A percentile compares a stretch with the other conserved stretches of the same genome.
Conservation (phyloP, 2,329 filamentous ascomycete species). For the Xylaria digitata region DNA sequence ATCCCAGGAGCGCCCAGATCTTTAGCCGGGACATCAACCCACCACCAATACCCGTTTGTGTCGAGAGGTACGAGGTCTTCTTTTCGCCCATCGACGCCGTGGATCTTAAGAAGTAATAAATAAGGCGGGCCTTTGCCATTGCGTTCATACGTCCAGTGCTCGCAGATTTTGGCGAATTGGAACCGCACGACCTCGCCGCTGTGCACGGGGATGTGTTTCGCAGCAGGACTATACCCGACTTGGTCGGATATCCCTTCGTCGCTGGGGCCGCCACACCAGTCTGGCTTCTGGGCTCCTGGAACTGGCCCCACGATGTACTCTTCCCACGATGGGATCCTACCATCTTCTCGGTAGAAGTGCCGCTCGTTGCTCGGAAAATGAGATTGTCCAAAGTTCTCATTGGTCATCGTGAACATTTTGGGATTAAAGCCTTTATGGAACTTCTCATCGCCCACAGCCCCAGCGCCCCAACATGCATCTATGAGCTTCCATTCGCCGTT, state of each 20-base stretch:
- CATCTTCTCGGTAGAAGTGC: constrained; percentile 81
- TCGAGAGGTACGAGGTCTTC: constrained; percentile 77
- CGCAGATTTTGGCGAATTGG: constrained; percentile 81
- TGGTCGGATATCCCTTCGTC: constrained; percentile 65
- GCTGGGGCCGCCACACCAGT: constrained; percentile 58
- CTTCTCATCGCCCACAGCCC: constrained; percentile 67
- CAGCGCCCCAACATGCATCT: constrained; percentile 94
- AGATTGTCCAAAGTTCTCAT: constrained; percentile 81
- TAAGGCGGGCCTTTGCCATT: constrained; percentile 74
- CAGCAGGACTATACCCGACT: constrained; percentile 70
- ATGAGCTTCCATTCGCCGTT: constrained; percentile 90
- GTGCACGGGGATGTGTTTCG: constrained; percentile 69
- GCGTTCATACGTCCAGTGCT: constrained; percentile 82
- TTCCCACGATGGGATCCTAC: constrained; percentile 77
- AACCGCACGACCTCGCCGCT: constrained; percentile 74
- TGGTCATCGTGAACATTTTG: constrained; percentile 68
- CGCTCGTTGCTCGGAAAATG: constrained; percentile 79
- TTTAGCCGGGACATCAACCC: constrained; percentile 76
- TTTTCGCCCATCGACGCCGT: constrained; percentile 73
- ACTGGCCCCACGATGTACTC: constrained; percentile 78
- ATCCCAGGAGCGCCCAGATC: constrained; percentile 77
- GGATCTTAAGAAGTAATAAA: constrained; percentile 75
- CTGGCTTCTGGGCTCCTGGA: constrained; percentile 57
- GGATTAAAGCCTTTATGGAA: constrained; percentile 79
- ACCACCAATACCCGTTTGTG: constrained; percentile 84